A percentile compares a stretch with the other conserved stretches of the same genome.
Conservation (phyloP, 2,329 filamentous ascomycete genomes). For the Neopestalotiopsis sp. region DNA sequence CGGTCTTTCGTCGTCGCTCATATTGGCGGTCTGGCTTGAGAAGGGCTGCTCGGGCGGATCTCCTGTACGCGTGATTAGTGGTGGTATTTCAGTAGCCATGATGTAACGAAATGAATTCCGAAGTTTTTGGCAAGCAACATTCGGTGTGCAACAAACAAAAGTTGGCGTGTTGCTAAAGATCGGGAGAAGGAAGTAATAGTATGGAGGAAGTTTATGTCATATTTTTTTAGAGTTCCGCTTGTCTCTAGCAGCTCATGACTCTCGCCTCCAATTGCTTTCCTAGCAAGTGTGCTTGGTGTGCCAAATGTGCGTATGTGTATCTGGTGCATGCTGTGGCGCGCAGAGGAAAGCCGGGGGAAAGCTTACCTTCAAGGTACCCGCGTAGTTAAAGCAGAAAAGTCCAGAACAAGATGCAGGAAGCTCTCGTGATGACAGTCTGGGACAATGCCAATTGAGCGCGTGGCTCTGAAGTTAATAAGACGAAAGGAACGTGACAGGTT, state of each 20-base stretch:
- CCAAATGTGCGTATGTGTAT: not conserved
- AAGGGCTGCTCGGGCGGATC: constrained; percentile 11
- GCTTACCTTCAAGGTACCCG: constrained; percentile 7
- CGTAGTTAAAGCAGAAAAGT: not conserved
- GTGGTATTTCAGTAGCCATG: not conserved
- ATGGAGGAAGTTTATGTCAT: not conserved
- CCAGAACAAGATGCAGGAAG: not conserved
- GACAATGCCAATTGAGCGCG: not conserved
- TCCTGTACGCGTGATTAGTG: constrained; percentile 11
- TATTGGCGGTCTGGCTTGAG: constrained; percentile 34
- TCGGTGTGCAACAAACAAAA: not conserved
- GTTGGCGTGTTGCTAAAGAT: not conserved
- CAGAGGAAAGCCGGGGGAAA: not conserved
- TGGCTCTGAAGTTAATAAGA: not conserved
- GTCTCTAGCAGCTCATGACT: constrained; percentile 5
- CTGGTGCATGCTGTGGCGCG: not conserved
- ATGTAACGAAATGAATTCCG: not conserved
- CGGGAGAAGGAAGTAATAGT: not conserved
- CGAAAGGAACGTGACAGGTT: not conserved
- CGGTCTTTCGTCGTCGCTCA: constrained; percentile 50
- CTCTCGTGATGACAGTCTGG: not conserved
- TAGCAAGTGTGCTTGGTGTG: not conserved
- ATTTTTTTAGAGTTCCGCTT: constrained; percentile 13
- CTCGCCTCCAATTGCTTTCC: not conserved
- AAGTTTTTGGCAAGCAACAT: not conserved